These are phyloP conservation scores for Diospyros lotus DNA, from an alignment of 148 eudicot genomes.

Conservation along the genomic window DNA sequence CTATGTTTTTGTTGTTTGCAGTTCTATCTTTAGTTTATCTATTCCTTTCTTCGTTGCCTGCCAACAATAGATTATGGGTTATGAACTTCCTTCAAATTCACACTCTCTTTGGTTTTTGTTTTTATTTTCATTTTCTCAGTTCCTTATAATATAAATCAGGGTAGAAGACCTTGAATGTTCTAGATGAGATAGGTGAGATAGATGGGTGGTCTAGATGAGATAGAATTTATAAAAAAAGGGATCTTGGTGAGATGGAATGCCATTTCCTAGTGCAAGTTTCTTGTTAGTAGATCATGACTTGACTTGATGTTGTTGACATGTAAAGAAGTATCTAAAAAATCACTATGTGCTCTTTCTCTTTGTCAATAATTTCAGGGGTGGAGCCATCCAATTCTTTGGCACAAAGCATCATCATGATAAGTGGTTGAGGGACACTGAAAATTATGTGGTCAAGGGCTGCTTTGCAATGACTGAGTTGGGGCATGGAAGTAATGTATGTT, in stretches of 20 bases:
- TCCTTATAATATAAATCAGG: too few species aligned
- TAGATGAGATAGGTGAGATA: too few species aligned
- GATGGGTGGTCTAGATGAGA: too few species aligned
- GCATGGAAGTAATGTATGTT: slow-evolving; percentile 97
- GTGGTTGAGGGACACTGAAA: slow-evolving; percentile 73
- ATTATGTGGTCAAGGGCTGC: slow-evolving; percentile 73
- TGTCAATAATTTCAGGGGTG: slow-evolving; percentile 61
- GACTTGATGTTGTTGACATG: background rate
- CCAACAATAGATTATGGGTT: too few species aligned
- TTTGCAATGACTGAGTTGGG: slow-evolving; percentile 99
- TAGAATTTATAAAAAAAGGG: too few species aligned
- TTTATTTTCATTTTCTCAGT: too few species aligned
- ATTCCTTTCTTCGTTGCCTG: too few species aligned
- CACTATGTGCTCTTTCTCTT: background rate
- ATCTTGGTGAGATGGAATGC: background rate
- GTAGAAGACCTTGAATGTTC: too few species aligned
- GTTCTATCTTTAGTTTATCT: too few species aligned
- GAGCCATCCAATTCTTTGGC: slow-evolving; percentile 89
- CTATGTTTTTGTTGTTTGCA: too few species aligned
- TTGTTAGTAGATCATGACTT: background rate
- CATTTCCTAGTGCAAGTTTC: background rate
- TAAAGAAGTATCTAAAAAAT: background rate
- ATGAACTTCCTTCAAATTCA: too few species aligned
- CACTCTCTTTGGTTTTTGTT: too few species aligned
- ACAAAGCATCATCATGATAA: slow-evolving; percentile 94